Percentiles rank a stretch among this genome's conserved stretches.
Conservation (phyloP, 495 filamentous ascomycete genomes). For the Aspergillus bridgeri region DNA sequence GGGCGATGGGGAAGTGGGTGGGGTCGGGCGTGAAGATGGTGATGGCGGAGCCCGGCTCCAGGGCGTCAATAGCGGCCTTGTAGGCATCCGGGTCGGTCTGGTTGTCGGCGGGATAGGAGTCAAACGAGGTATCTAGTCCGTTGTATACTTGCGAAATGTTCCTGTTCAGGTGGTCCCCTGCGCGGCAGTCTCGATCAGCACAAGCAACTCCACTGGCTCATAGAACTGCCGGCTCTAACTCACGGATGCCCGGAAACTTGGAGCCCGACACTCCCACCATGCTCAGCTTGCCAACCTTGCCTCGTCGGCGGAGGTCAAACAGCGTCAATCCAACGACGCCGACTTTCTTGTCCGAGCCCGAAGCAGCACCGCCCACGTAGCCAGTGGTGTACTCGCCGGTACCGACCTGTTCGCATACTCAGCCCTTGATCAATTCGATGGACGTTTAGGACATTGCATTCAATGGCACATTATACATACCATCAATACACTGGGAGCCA, state of each 20-base stretch:
- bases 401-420: slow-evolving; percentile 53
- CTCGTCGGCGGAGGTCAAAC: slow-evolving; percentile 83
- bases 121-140: slow-evolving; percentile 76
- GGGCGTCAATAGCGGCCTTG: slow-evolving; percentile 82
- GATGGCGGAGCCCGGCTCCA: slow-evolving; percentile 81
- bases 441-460: too few species aligned
- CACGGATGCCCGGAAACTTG: slow-evolving; percentile 90
- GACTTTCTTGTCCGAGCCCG: slow-evolving; percentile 85
- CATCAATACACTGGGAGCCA: slow-evolving; percentile 85
- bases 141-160: slow-evolving; percentile 91
- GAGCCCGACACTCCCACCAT: slow-evolving; percentile 88
- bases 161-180: slow-evolving; percentile 79
- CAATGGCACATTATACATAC: slow-evolving; percentile 65
- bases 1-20: slow-evolving; percentile 90
- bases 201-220: neutral
- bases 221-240: slow-evolving; percentile 22
- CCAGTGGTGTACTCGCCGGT: slow-evolving; percentile 97
- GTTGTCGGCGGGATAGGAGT: slow-evolving; percentile 73
- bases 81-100: slow-evolving; percentile 74
- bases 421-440: slow-evolving; percentile 20
- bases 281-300: slow-evolving; percentile 78
- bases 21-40: slow-evolving; percentile 97
- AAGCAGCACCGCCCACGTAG: slow-evolving; percentile 74
- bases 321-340: slow-evolving; percentile 87
- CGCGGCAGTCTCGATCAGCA: neutral